Base-by-base conservation (phyloP, 2,329 filamentous ascomycete genomes). In the Pseudonectria buxi region DNA sequence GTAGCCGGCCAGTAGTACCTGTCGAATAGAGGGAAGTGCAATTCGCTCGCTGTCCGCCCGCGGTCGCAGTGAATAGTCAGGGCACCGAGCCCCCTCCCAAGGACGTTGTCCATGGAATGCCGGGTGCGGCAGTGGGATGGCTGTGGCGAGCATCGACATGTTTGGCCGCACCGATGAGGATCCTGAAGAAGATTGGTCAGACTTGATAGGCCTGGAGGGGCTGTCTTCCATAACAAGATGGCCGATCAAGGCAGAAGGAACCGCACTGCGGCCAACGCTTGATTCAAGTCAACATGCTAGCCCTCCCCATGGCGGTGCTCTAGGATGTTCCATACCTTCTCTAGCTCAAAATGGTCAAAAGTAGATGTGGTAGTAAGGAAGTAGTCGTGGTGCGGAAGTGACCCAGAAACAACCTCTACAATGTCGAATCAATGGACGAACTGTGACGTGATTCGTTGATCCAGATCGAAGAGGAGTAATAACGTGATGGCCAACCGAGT, bases 61-160 rank as follows among this genome's bases (percentile, higher is more conserved):
- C 30, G 58, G 55, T 26, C 59, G 58, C 18, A 55, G 51, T 13
- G 56, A 51, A 24, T 56, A 58, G 22, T 64, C 62, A 24, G 57
- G 40, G 13, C 55, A 49, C 34, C 60, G 54, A 41, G 51, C 39
- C 24, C 59, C 51, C 34, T 64, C 60, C 66, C 64, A 71, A 13
- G 55, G 47, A 24, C 58, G 58, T 24, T 65, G 60, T 33, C 56
- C 56, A 42, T 56, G 57, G 47, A 68, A 70, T 24, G 56, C 55
- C 33, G 62, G 51, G 41, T 66, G 61, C 26, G 63, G 55, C 34
- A 63, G 55, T 11, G 66, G 59, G 33, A 63, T 56, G 41, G 67
- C 54, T 57, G 71, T 72, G 43, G 67, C 62, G 47, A 73, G 59
- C 52, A 65, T 66, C 53, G 69, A 69, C 69, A 73, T 73, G 28